Base-by-base conservation (phyloP, 345 rosid genomes). In the Ricinus communis region DNA sequence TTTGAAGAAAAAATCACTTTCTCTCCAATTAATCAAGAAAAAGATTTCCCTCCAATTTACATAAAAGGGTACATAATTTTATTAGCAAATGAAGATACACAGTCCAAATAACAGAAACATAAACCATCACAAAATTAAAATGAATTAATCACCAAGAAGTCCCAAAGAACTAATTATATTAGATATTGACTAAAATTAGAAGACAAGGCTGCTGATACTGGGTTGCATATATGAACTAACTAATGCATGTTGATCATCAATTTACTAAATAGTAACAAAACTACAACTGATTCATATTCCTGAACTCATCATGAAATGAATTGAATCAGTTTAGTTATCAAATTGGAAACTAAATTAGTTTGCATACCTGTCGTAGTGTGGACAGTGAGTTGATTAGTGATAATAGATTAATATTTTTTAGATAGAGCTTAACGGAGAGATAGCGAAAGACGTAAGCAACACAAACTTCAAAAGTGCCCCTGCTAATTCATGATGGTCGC, bases 11-110 rank as follows among this genome's bases (percentile, higher is more conserved):
- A 3, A 43, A 4, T 4, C 6, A 33, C 38, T 33, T 33, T 33
- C 38, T 33, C 38, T 33, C 4, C 38, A n/a, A n/a, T n/a, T n/a
- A 19, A 51, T 24, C 18, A 50, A 33, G 60, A 27, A 19, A 5
- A 59, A 38, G 25, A 50, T n/a, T 25, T 30, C 45, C 43, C 36
- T 67, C 47, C 56, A 63, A 2, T 47, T 55, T 18, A 8, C 27
- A 10, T 8, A 65, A 76, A 62, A 47, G 56, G 40, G 69, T 53
- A 15, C 27, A n/a, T 19, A 51, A 51, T 51, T n/a, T 18, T 15
- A 22, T 8, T 10, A 53, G 21, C 27, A 24, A 33, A 28, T 13
- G 5, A 28, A 30, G 33, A 16, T 28, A 57, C 9, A 33, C 8
- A 59, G 28, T 31, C 18, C n/a, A 33, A 60, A 60, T 36, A 33